Evolutionary conservation across 768 basidiomycete genomes (phyloP), one percentile per base, ranked within the genome.

Genomic region (Pulveroboletus sp.): DNA sequence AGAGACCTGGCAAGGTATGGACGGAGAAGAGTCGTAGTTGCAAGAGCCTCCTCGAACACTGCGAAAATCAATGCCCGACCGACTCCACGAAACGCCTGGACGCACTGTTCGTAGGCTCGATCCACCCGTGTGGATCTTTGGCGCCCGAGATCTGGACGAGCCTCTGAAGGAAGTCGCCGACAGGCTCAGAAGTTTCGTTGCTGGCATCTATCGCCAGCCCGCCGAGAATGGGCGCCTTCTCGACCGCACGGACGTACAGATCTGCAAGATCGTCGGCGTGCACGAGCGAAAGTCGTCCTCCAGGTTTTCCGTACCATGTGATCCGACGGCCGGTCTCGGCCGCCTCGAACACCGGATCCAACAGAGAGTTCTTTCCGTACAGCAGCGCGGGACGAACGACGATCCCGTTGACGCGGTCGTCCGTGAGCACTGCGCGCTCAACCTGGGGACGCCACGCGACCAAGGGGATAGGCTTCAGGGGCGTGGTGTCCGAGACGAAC

Each of bases 251-350:
- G 10, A 72, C 47, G 43, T 64, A 71, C 12, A 65, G 24, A 37
- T 71, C 69, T 10, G 71, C 71, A 19, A 68, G 56, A 46, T 71
- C 71, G 37, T 72, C 71, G 5, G 45, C 14, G 43, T 72, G 69
- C 16, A 72, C 62, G 16, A 65, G 51, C 11, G 59, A 36, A 19
- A 57, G 51, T n/a, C 68, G 61, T 11, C 59, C 49, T 6, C 62
- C 68, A 0, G 58, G 57, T 38, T 58, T 61, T 17, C 67, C 69
- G 19, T 58, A 54, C 55, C 59, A 62, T 6, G 47, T 49, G 6
- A 64, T 57, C 43, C 56, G 57, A 6, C 59, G 57, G 2, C 42
- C 52, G 1, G 29, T 19, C 22, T 50, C 57, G 11, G 67, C 59
- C 0, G 47, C 50, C 19, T 60, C 56, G 47, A 72, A 71, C 16